Base-by-base conservation (phyloP, 2,329 filamentous ascomycete species). In the Xylogone sp. region DNA sequence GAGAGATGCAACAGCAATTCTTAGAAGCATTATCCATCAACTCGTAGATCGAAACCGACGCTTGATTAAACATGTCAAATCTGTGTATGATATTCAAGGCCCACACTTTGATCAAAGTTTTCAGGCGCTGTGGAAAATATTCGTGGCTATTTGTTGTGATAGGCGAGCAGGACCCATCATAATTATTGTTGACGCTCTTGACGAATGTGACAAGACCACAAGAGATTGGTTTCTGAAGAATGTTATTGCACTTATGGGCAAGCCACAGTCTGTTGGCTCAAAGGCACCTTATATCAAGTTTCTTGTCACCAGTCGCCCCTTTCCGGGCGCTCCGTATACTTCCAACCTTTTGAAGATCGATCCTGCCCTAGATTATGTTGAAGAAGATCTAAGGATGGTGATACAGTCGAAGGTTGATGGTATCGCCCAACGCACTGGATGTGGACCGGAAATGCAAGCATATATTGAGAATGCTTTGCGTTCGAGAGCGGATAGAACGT, bases 131-230 rank as follows among this genome's bases (percentile, higher is more conserved):
- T 71, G 68, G 69, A 56, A 57, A 42, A 55, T 70, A 21, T 71
- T 71, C 50, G 42, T 63, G 13, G 60, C 57, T 21, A 65, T 71
- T 45, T 50, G 63, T 12, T 56, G 51, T 5, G 66, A 71, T 46
- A 63, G 58, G 3, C 63, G 59, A 43, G 53, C 48, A 21, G 63
- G 64, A 3, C 22, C 60, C 7, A 43, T 69, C 12, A 63, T 55
- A 34, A 51, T 71, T 24, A 65, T 72, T 18, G 57, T 72, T 22
- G 69, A 73, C 51, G 68, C 67, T 5, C 59, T 73, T 47, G 69
- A 72, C 58, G 69, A 71, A 54, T 71, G 69, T 50, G 68, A 71
- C 46, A 54, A 58, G 16, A 21, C 29, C 24, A 63, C 60, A 13
- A 53, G 64, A 46, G 49, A 54, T 3, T 46, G 58, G 8, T 59